Evolutionary conservation across 2,329 filamentous ascomycete species (phyloP).

Genomic region (Bipolaris bicolor): DNA sequence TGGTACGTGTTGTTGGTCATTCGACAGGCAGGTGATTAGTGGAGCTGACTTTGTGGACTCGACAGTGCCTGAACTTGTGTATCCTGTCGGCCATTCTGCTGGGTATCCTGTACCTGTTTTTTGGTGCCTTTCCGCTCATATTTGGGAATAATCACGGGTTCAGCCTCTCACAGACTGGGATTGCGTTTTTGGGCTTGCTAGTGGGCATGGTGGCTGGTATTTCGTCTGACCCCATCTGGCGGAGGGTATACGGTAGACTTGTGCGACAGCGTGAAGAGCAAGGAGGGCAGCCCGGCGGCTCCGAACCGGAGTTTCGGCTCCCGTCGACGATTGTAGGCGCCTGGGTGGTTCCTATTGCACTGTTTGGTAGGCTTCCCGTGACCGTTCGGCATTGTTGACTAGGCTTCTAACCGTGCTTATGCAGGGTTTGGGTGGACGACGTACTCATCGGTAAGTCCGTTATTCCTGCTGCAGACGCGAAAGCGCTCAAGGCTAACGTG

Average conservation of each 20-base stretch:
- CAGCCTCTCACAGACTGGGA: slow-evolving; percentile 77
- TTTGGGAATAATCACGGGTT: slow-evolving; percentile 78
- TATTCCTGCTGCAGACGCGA: slow-evolving; percentile 55
- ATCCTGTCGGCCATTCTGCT: slow-evolving; percentile 83
- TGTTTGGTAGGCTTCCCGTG: slow-evolving; percentile 69
- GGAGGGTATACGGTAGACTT: slow-evolving; percentile 63
- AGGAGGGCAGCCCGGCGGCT: slow-evolving; percentile 61
- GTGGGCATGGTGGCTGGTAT: slow-evolving; percentile 71
- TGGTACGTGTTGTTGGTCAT: slow-evolving; percentile 55
- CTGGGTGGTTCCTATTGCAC: slow-evolving; percentile 75
- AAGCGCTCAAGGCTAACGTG: slow-evolving; percentile 40
- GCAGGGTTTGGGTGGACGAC: slow-evolving; percentile 81
- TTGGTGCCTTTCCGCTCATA: slow-evolving; percentile 83
- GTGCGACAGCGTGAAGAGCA: slow-evolving; percentile 60
- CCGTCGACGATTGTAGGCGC: slow-evolving; percentile 72
- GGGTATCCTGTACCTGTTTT: slow-evolving; percentile 88
- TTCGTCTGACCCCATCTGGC: slow-evolving; percentile 70
- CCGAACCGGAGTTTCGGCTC: slow-evolving; percentile 86
- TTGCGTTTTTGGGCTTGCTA: slow-evolving; percentile 71
- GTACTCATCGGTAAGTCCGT: slow-evolving; percentile 74
- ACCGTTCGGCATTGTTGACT: slow-evolving; percentile 27
- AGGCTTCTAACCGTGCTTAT: slow-evolving; percentile 36
- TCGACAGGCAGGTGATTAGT: slow-evolving; percentile 25
- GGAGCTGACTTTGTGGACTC: slow-evolving; percentile 28
- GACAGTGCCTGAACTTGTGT: slow-evolving; percentile 72